phyloP scores from a whole-genome alignment of 208 protist genomes.

The Vickermania spadyakhi region DNA sequence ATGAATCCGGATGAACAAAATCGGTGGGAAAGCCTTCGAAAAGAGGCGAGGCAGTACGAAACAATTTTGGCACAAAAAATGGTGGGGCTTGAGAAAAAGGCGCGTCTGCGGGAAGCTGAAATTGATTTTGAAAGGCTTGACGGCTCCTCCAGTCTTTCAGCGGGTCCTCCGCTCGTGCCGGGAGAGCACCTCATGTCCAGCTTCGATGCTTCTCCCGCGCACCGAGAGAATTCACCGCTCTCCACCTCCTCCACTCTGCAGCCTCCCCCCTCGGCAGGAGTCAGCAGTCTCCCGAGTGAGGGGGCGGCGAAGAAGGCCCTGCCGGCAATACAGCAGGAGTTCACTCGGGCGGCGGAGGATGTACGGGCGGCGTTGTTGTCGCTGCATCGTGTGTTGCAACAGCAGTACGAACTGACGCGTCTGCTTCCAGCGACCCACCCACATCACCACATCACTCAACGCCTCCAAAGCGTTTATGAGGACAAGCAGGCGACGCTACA shows the following conservation, averaged over 20 bases:
- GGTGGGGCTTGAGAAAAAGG: background rate
- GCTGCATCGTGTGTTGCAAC: conserved; percentile 14
- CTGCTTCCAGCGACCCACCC: conserved; percentile 15
- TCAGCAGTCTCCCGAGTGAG: no score
- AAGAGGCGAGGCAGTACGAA: background rate
- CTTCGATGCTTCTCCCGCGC: no score
- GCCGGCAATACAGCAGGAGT: conserved; percentile 16
- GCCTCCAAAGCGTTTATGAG: conserved; percentile 36
- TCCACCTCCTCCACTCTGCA: no score
- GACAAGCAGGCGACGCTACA: conserved; percentile 44
- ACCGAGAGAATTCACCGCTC: no score
- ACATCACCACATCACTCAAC: conserved; percentile 32
- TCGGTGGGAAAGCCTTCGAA: background rate
- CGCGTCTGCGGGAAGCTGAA: background rate
- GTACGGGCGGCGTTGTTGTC: conserved; percentile 13
- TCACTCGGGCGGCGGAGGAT: conserved; percentile 11
- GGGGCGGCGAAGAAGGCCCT: background rate
- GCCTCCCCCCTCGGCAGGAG: no score
- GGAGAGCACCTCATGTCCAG: no score
- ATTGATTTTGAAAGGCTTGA: background rate
- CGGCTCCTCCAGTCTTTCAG: background rate
- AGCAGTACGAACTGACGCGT: conserved; percentile 19
- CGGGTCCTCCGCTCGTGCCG: background rate
- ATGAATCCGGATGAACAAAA: conserved; percentile 4
- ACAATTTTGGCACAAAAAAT: background rate